Evolutionary conservation across 2,329 filamentous ascomycete species (phyloP), one percentile per base, ranked within the genome.

Genomic region (Zymoseptoria pseudotritici): DNA sequence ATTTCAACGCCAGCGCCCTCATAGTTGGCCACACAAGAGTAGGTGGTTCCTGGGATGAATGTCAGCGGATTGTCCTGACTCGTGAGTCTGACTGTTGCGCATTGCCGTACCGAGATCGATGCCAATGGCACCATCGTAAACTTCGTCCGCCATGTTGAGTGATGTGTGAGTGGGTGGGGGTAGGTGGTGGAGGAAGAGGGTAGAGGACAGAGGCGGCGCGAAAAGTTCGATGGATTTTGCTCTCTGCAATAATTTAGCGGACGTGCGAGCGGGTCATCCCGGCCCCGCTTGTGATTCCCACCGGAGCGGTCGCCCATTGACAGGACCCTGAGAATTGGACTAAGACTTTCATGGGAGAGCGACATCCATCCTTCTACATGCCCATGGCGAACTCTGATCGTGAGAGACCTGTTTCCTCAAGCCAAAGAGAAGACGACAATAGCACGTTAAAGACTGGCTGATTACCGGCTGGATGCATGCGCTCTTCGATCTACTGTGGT

Each of bases 1-100:
- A 99, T 99, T 81, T 99, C 94, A 79, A 97, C 93, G 87, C 96
- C 97, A 84, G 86, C 93, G 79, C 94, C 94, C 83, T 97, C 94
- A 83, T 97, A 99, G 81, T 89, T 95, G 81, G 94, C 94, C 82
- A 97, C 94, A 81, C 94, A 99, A 76, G 94, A 97, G 87, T 99
- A 99, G 80, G 94, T 99, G 73, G 94, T 99, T 81, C 94, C 93
- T 97, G 11, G 9, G 17, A 67, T 49, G 65, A 21, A 36, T 7
- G 36, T 46, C 36, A 46, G 36, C 36, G 36, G 36, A 17, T 46
- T 46, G 13, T 46, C 36, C 36, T 17, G 36, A 46, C 36, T 46
- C 17, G 36, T n/a, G 36, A 4, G 4, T n/a, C 13, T n/a, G 13
- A n/a, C 5, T 46, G 13, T 46, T 46, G 36, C 36, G 36, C 36